Percentiles rank a stretch among this genome's conserved stretches.
These are phyloP conservation scores for Plasmodium malariae DNA, from an alignment of 169 alveolate genomes.

Conservation along the genomic window DNA sequence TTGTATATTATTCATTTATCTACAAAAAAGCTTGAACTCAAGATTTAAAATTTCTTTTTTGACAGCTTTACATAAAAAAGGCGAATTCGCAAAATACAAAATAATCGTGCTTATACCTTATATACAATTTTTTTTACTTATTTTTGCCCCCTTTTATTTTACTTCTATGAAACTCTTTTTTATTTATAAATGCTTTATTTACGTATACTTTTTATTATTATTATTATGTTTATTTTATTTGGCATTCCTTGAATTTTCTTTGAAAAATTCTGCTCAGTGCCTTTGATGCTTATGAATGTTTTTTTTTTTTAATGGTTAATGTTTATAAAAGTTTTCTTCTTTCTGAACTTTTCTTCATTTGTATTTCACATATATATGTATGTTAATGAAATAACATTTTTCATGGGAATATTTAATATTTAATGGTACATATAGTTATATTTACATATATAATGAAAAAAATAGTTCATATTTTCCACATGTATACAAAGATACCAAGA, in stretches of 20 bases:
- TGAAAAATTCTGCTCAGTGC: conserved; percentile 48
- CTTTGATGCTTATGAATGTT: conserved; percentile 24
- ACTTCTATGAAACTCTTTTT: conserved; percentile 22
- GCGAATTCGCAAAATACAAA: neutral
- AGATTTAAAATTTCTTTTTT: neutral
- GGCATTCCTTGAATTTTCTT: conserved; percentile 11
- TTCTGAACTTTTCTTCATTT: conserved; percentile 1
- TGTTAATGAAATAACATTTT: conserved; percentile 1
- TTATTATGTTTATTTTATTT: conserved; percentile 20
- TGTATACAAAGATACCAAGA: conserved; percentile 4
- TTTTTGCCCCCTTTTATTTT: neutral
- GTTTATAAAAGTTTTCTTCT: neutral
- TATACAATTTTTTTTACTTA: neutral
- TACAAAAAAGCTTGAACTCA: neutral
- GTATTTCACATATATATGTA: neutral
- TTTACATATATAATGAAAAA: conserved; percentile 16
- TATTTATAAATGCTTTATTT: conserved; percentile 18
- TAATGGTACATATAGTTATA: conserved; percentile 14
- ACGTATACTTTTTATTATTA: conserved; percentile 9
- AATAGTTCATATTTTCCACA: conserved; percentile 7
- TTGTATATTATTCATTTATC: too few species aligned
- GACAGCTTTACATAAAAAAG: neutral
- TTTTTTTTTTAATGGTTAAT: conserved; percentile 41
- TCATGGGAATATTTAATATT: neutral
- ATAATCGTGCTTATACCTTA: neutral